phyloP scores from a whole-genome alignment of 805 yeast species.

The Saturnispora gosingensis region DNA sequence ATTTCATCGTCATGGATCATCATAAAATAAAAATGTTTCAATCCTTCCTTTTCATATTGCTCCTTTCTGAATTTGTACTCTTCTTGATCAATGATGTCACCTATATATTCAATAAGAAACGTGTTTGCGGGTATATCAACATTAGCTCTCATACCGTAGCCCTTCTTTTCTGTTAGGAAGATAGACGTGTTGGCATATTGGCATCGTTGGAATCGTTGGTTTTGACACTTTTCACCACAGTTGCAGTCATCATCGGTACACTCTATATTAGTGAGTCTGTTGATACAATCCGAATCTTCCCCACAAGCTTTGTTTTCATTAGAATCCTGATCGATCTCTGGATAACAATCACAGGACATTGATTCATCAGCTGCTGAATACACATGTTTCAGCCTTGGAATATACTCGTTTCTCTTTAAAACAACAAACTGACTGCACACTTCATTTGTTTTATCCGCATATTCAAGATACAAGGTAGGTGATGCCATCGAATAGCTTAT shows the following conservation, averaged over 20 bases:
- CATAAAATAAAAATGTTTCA: slow-evolving; percentile 89
- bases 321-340: slow-evolving; percentile 32
- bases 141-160: slow-evolving; percentile 80
- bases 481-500: not conserved
- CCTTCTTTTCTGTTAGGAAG: slow-evolving; percentile 76
- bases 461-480: slow-evolving; percentile 18
- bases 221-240: slow-evolving; percentile 75
- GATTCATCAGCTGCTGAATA: slow-evolving; percentile 60
- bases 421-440: slow-evolving; percentile 52
- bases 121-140: slow-evolving; percentile 45
- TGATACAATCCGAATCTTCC: slow-evolving; percentile 82
- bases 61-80: slow-evolving; percentile 68
- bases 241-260: slow-evolving; percentile 62
- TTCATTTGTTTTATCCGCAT: slow-evolving; percentile 55
- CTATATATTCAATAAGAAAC: slow-evolving; percentile 88
- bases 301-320: slow-evolving; percentile 60
- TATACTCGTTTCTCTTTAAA: slow-evolving; percentile 53
- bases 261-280: slow-evolving; percentile 85
- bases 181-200: slow-evolving; percentile 72
- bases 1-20: slow-evolving; percentile 89
- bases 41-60: slow-evolving; percentile 56
- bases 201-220: slow-evolving; percentile 77
- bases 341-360: slow-evolving; percentile 86
- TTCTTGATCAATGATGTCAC: slow-evolving; percentile 82
- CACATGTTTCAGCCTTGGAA: slow-evolving; percentile 51